A percentile compares a stretch with the other conserved stretches of the same genome.
Conservation (phyloP, 2,329 filamentous ascomycete genomes). For the Aspergillus ochraceoroseus region DNA sequence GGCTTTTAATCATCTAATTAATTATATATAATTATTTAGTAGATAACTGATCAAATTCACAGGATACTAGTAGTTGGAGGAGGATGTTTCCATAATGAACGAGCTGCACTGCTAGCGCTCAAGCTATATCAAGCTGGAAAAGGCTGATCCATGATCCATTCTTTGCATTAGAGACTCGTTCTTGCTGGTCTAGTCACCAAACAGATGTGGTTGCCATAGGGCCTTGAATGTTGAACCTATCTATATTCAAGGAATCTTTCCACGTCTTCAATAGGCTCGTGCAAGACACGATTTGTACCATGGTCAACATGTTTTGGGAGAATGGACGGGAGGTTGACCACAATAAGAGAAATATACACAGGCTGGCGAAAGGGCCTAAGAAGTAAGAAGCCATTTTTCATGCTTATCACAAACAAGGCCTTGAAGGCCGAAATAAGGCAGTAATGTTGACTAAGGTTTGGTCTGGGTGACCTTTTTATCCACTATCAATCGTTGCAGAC, state of each 20-base stretch:
- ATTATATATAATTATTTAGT: constrained; percentile 20
- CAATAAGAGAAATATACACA: too few relatives aligned
- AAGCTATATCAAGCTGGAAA: constrained; percentile 14
- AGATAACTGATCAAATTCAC: constrained; percentile 21
- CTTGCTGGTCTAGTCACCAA: constrained; percentile 13
- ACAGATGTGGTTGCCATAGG: constrained; percentile 12
- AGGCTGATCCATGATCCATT: constrained; percentile 12
- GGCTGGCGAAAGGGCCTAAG: too few relatives aligned
- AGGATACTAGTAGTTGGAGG: constrained; percentile 16
- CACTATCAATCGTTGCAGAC: too few relatives aligned
- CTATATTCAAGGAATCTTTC: constrained; percentile 9
- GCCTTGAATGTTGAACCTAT: constrained; percentile 13
- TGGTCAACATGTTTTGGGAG: too few relatives aligned
- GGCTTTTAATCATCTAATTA: constrained; percentile 21
- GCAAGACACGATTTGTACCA: constrained; percentile 4
- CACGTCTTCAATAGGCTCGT: constrained; percentile 7
- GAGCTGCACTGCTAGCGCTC: constrained; percentile 22
- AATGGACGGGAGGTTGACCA: too few relatives aligned
- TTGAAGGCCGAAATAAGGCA: too few relatives aligned
- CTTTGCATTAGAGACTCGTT: constrained; percentile 11
- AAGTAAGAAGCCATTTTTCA: too few relatives aligned
- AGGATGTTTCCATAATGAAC: constrained; percentile 27
- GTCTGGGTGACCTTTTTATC: too few relatives aligned
- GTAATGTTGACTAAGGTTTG: too few relatives aligned
- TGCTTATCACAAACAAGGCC: too few relatives aligned